Conservation (phyloP, 805 yeast genomes). For the Metschnikowia kunwiensis region DNA sequence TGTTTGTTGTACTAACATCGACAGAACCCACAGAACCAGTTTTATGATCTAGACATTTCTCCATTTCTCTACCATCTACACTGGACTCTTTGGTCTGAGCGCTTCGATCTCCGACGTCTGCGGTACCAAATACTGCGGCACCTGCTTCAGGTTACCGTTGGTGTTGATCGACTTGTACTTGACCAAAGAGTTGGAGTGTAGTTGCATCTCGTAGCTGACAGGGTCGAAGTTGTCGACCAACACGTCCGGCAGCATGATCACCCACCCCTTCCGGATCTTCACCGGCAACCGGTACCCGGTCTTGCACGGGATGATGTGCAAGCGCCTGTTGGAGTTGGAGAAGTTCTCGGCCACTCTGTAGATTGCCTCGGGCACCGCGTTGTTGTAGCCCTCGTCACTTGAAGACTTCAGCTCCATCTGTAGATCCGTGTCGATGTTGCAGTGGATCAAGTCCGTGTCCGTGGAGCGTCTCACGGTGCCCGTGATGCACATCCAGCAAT, state of each 20-base stretch:
- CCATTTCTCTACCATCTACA: conserved; percentile 1
- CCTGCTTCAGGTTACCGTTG: conserved; percentile 22
- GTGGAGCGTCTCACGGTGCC: conserved; percentile 88
- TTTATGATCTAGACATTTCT: neutral
- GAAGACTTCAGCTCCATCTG: conserved; percentile 50
- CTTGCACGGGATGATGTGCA: conserved; percentile 79
- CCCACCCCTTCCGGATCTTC: conserved; percentile 83
- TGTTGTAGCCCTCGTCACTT: conserved; percentile 13
- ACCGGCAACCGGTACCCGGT: conserved; percentile 65
- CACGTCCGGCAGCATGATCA: conserved; percentile 80
- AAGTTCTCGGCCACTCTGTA: conserved; percentile 87
- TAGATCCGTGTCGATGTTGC: conserved; percentile 88
- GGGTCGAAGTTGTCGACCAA: conserved; percentile 63
- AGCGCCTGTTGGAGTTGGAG: conserved; percentile 72
- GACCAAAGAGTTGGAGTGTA: conserved; percentile 31
- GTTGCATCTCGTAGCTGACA: conserved; percentile 28
- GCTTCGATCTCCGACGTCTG: conserved; percentile 70
- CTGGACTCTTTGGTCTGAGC: conserved; percentile 82
- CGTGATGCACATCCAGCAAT: conserved; percentile 96
- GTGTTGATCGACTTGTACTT: conserved; percentile 18
- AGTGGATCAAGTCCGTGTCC: conserved; percentile 82
- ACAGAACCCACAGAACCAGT: neutral
- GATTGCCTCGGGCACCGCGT: conserved; percentile 61
- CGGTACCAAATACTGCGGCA: conserved; percentile 58
- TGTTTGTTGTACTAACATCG: conserved; percentile 11